Conservation (phyloP, 768 basidiomycete genomes). For the Sutorius australiensis region DNA sequence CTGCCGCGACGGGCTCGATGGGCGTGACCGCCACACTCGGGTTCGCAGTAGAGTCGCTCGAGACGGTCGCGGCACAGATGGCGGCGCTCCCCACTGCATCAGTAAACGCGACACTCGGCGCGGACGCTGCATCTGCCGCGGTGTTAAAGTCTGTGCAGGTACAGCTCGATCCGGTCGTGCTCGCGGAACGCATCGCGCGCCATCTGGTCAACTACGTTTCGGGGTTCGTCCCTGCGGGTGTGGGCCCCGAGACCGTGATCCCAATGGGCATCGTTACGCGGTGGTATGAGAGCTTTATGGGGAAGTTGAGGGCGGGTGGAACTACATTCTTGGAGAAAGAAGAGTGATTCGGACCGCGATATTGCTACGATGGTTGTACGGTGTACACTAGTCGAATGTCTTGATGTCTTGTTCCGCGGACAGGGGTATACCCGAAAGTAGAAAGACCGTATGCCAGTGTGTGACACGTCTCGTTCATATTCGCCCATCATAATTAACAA, state of each 20-base stretch:
- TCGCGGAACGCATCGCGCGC: conserved; percentile 43
- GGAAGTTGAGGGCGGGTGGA: conserved; percentile 57
- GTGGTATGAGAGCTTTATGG: conserved; percentile 69
- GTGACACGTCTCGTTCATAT: too few species aligned
- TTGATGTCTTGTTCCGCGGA: too few species aligned
- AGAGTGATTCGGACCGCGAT: background rate
- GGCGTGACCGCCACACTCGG: conserved; percentile 75
- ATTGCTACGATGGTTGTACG: background rate
- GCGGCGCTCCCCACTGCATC: conserved; percentile 37
- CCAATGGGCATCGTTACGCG: conserved; percentile 60
- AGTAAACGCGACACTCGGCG: conserved; percentile 24
- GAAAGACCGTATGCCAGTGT: too few species aligned
- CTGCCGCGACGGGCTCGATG: conserved; percentile 23
- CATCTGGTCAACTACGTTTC: conserved; percentile 75
- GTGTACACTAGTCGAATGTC: too few species aligned
- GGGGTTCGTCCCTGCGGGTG: conserved; percentile 50
- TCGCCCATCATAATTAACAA: too few species aligned
- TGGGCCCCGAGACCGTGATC: conserved; percentile 50
- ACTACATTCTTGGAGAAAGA: conserved; percentile 55
- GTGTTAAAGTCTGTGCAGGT: background rate
- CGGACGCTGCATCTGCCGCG: conserved; percentile 7
- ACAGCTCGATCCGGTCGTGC: conserved; percentile 5
- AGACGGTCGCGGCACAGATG: conserved; percentile 57
- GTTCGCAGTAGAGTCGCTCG: conserved; percentile 73
- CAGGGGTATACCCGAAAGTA: too few species aligned